A percentile compares a stretch with the other conserved stretches of the same genome.
These are phyloP conservation scores for Pichia membranifaciens DNA, from an alignment of 805 yeast species.

Conservation along the genomic window DNA sequence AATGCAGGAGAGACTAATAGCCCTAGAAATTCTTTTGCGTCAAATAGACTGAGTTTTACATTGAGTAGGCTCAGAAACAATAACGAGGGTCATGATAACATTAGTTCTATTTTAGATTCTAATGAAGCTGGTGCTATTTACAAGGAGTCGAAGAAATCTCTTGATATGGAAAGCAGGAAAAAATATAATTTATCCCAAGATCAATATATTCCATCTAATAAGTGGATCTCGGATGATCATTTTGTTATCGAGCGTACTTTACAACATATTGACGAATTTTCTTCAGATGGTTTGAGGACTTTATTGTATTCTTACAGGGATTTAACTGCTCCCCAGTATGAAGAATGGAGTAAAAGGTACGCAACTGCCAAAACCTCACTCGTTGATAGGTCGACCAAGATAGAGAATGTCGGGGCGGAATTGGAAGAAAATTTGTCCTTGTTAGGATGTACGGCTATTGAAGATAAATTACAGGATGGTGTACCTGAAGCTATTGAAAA, in stretches of 20 bases:
- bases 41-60: constrained; percentile 24
- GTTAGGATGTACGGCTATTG: constrained; percentile 94
- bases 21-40: constrained; percentile 9
- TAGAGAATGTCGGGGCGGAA: constrained; percentile 66
- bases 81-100: constrained; percentile 12
- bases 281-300: constrained; percentile 92
- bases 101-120: constrained; percentile 21
- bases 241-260: constrained; percentile 77
- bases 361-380: constrained; percentile 73
- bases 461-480: constrained; percentile 94
- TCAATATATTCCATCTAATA: constrained; percentile 47
- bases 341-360: constrained; percentile 61
- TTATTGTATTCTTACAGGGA: constrained; percentile 76
- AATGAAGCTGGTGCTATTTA: constrained; percentile 50
- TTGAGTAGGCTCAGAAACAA: constrained; percentile 13
- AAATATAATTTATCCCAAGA: constrained; percentile 37
- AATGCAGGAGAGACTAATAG: background rate
- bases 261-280: constrained; percentile 88
- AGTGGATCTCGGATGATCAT: constrained; percentile 61
- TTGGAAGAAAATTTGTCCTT: constrained; percentile 67
- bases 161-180: constrained; percentile 53
- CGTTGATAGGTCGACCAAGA: constrained; percentile 54
- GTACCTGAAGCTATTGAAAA: constrained; percentile 93
- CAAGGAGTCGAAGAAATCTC: constrained; percentile 46
- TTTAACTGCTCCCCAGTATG: constrained; percentile 54